These are phyloP conservation scores for Colletotrichum sp. DNA, from an alignment of 2,329 filamentous ascomycete genomes.

Conservation along the genomic window DNA sequence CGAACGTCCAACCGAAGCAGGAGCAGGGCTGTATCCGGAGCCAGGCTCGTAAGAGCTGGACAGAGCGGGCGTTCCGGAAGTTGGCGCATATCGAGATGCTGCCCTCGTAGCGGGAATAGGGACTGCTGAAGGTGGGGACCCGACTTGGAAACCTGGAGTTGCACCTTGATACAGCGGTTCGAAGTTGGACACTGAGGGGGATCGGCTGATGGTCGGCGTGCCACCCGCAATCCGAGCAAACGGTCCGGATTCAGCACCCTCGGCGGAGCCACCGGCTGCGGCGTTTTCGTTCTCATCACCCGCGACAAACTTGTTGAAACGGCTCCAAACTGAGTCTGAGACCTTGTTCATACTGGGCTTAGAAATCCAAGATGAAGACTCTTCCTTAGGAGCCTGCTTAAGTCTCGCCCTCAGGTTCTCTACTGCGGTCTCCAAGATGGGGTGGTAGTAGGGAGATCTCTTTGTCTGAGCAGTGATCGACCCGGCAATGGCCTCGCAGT, in stretches of 20 bases:
- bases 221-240: conserved; percentile 83
- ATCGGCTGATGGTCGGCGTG: conserved; percentile 76
- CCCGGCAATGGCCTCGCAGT: conserved; percentile 83
- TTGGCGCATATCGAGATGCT: conserved; percentile 56
- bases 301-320: conserved; percentile 95
- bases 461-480: conserved; percentile 83
- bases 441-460: conserved; percentile 85
- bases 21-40: conserved; percentile 25
- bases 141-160: conserved; percentile 33
- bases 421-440: conserved; percentile 73
- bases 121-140: conserved; percentile 36
- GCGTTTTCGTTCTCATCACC: conserved; percentile 81
- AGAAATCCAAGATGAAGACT: conserved; percentile 85
- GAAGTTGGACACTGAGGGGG: conserved; percentile 71
- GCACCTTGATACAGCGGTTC: conserved; percentile 72
- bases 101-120: conserved; percentile 44
- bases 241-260: conserved; percentile 69
- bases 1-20: conserved; percentile 23
- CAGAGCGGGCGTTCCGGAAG: conserved; percentile 29
- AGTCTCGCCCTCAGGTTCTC: conserved; percentile 86
- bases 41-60: conserved; percentile 27
- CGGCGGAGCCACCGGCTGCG: conserved; percentile 61
- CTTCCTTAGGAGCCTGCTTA: conserved; percentile 84
- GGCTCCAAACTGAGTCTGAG: conserved; percentile 86
- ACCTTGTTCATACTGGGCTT: conserved; percentile 97